Percentiles rank a stretch among this genome's conserved stretches.
phyloP scores from a whole-genome alignment of 257 asterid species.

The Avicennia marina region DNA sequence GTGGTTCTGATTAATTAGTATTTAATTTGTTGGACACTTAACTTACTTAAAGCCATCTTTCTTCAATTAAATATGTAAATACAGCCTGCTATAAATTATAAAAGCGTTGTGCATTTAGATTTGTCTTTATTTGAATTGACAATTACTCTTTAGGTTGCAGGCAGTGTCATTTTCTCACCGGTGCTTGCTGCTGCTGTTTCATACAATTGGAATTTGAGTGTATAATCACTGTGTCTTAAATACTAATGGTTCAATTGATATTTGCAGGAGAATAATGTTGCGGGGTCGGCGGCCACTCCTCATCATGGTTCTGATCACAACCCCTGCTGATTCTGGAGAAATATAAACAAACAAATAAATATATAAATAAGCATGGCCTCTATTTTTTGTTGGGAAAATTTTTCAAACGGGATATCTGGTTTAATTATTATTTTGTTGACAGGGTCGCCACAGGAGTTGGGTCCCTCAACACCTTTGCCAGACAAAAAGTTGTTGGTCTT shows the following conservation, averaged over 20 bases:
- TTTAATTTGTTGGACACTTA: too few species aligned
- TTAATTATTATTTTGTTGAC: conserved; percentile 49
- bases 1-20: too few species aligned
- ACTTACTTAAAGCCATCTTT: too few species aligned
- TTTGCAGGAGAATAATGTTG: conserved; percentile 59
- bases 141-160: too few species aligned
- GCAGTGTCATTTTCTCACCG: too few species aligned
- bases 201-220: not conserved
- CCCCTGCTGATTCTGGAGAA: conserved; percentile 24
- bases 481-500: conserved; percentile 88
- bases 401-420: conserved; percentile 32
- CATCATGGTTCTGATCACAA: conserved; percentile 15
- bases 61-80: too few species aligned
- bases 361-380: not conserved
- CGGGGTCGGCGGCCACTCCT: conserved; percentile 57
- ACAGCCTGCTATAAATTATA: too few species aligned
- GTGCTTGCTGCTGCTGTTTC: too few species aligned
- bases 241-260: conserved; percentile 18
- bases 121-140: too few species aligned
- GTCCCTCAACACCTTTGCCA: conserved; percentile 96
- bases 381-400: not conserved
- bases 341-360: not conserved
- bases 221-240: conserved; percentile 11
- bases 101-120: too few species aligned
- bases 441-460: conserved; percentile 80